A percentile compares a stretch with the other conserved stretches of the same genome.
Evolutionary conservation across 2,329 filamentous ascomycete species (phyloP).

Genomic region (Diaporthe citriasiana): DNA sequence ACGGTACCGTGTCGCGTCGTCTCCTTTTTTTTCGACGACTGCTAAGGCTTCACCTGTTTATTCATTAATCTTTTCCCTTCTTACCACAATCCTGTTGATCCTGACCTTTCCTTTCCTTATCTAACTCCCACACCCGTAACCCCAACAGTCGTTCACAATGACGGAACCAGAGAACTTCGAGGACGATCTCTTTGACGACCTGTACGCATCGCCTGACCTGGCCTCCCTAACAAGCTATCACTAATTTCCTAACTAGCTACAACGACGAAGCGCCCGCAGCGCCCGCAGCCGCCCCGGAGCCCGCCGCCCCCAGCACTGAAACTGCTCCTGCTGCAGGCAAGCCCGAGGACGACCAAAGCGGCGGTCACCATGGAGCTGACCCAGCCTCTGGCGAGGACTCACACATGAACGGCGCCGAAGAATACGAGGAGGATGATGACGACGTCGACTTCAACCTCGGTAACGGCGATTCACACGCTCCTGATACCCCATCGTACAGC

Average conservation of each 20-base stretch:
- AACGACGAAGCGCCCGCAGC: constrained; percentile 72
- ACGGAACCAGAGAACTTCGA: constrained; percentile 83
- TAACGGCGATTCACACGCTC: constrained; percentile 50
- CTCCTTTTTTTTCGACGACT: constrained; percentile 30
- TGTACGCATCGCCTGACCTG: constrained; percentile 69
- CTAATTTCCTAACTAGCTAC: constrained; percentile 61
- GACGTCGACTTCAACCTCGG: constrained; percentile 68
- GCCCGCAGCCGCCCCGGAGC: constrained; percentile 46
- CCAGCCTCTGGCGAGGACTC: constrained; percentile 51
- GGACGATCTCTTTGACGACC: constrained; percentile 91
- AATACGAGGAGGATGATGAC: constrained; percentile 65
- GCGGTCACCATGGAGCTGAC: constrained; percentile 42
- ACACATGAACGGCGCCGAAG: constrained; percentile 53
- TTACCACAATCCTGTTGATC: constrained; percentile 7
- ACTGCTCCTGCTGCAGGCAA: constrained; percentile 49
- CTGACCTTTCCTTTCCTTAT: constrained; percentile 19
- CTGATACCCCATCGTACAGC: constrained; percentile 48
- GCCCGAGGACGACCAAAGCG: constrained; percentile 44
- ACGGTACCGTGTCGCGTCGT: neutral
- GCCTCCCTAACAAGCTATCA: neutral
- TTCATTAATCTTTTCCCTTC: constrained; percentile 12
- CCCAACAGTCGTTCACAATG: constrained; percentile 64
- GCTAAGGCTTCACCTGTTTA: neutral
- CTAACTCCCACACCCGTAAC: neutral
- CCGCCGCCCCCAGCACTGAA: constrained; percentile 49